These are phyloP conservation scores for Dioscorea dumetorum DNA, from an alignment of 106 monocot genomes.

Conservation along the genomic window DNA sequence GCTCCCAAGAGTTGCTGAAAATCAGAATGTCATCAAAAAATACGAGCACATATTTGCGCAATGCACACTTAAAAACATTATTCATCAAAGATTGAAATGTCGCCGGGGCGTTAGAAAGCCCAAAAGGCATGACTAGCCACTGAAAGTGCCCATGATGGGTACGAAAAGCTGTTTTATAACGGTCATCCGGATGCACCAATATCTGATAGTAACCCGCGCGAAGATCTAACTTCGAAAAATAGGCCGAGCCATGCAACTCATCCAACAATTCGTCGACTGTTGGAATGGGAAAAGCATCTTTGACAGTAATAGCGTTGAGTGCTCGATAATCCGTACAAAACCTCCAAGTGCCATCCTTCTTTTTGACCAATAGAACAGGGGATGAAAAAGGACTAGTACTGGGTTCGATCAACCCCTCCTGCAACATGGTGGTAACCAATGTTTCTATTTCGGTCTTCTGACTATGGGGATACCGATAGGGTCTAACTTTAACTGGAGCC, in stretches of 20 bases:
- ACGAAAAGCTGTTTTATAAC: slow-evolving; percentile 5
- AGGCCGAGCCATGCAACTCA: neutral
- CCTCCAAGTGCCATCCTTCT: slow-evolving; percentile 3
- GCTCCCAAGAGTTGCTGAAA: neutral
- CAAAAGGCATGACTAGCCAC: slow-evolving; percentile 3
- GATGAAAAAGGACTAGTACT: slow-evolving; percentile 1
- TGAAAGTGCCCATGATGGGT: slow-evolving; percentile 1
- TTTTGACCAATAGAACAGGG: slow-evolving; percentile 1
- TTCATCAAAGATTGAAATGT: slow-evolving; percentile 8
- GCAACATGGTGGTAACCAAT: too few species aligned
- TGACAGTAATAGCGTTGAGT: slow-evolving; percentile 1
- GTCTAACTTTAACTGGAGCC: too few species aligned
- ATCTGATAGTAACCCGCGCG: slow-evolving; percentile 8
- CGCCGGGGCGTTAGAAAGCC: slow-evolving; percentile 5
- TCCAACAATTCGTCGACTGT: slow-evolving; percentile 4
- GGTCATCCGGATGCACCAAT: neutral
- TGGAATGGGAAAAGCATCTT: slow-evolving; percentile 7
- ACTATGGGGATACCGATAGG: too few species aligned
- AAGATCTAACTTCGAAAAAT: slow-evolving; percentile 6
- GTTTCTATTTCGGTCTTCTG: too few species aligned
- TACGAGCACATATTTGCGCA: neutral
- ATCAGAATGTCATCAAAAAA: slow-evolving; percentile 13
- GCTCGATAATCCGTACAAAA: slow-evolving; percentile 3
- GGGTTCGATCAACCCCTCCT: too few species aligned
- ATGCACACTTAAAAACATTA: neutral